phyloP scores from a whole-genome alignment of 306 rosid species.

The Pyrus betulifolia region DNA sequence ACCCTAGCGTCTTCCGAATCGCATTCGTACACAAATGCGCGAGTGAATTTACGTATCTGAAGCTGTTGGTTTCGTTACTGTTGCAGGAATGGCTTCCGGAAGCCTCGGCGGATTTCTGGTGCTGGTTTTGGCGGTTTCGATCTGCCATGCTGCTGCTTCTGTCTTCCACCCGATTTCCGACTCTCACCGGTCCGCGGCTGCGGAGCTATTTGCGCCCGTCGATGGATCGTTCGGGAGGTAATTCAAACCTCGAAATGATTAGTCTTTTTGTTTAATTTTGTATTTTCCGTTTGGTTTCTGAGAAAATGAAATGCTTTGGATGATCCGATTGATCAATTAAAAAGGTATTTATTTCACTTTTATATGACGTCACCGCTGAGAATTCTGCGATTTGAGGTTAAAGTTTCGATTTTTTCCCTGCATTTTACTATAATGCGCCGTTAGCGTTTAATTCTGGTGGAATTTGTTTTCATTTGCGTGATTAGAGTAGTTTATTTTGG shows the following conservation, averaged over 20 bases:
- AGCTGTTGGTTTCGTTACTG: slow-evolving; percentile 10
- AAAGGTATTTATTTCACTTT: background rate
- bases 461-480: background rate
- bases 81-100: slow-evolving; percentile 71
- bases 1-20: slow-evolving; percentile 10
- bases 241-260: background rate
- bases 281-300: background rate
- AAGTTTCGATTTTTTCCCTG: background rate
- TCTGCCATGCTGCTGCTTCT: slow-evolving; percentile 40
- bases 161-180: slow-evolving; percentile 60
- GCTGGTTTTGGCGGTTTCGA: slow-evolving; percentile 40
- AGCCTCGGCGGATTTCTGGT: slow-evolving; percentile 45
- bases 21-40: background rate
- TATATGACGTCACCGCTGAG: background rate
- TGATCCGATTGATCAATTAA: background rate
- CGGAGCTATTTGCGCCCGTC: slow-evolving; percentile 46
- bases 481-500: background rate
- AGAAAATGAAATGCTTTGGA: background rate
- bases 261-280: background rate
- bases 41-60: background rate
- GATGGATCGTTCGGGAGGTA: slow-evolving; percentile 63
- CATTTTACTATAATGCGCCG: background rate
- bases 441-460: background rate
- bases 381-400: background rate
- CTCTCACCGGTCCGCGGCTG: slow-evolving; percentile 75